Evolutionary conservation across 345 rosid species (phyloP), one percentile per base, ranked within the genome.

Genomic region (Boechera retrofracta): DNA sequence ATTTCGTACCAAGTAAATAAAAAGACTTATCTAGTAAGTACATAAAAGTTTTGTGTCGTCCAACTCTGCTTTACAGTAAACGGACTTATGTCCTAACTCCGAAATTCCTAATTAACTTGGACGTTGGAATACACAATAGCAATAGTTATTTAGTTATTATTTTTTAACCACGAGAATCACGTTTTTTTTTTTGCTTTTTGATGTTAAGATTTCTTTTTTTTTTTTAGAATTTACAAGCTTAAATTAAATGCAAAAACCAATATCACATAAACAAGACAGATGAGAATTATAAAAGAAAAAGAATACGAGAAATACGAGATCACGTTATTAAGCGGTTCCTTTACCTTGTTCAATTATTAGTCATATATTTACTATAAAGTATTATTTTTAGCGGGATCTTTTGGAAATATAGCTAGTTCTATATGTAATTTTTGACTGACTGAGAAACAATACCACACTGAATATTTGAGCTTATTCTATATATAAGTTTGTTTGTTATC

Each of bases 91-190:
- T 53, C 26, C 31, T 41, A 39, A 39, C 0, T 39, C 42, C 42
- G 2, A 38, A 54, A 54, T 54, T 21, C 42, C 9, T 8, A 54
- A 54, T 54, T 21, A 64, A 65, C 21, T 45, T 67, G 49, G 67
- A 57, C 73, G 59, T 65, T 45, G 31, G 18, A 56, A 56, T 45
- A 54, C 67, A 31, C 51, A 21, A 21, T 21, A 21, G 24, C 24
- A 21, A 21, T 21, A 1, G 1, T 21, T 21, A 21, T 21, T 21
- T 21, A 21, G 24, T 21, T 21, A 21, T 21, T 21, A 1, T 21
- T 21, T 21, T 57, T 32, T 21, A 47, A 24, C 67, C 53, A 75
- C 79, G 54, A 38, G 55, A 67, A 67, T 67, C 62, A 28, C 29
- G 29, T 28, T 28, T 21, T 21, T 21, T 21, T 21, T 21, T 21